Base-by-base conservation (phyloP, 2,329 filamentous ascomycete genomes). In the Macrophomina tecta region DNA sequence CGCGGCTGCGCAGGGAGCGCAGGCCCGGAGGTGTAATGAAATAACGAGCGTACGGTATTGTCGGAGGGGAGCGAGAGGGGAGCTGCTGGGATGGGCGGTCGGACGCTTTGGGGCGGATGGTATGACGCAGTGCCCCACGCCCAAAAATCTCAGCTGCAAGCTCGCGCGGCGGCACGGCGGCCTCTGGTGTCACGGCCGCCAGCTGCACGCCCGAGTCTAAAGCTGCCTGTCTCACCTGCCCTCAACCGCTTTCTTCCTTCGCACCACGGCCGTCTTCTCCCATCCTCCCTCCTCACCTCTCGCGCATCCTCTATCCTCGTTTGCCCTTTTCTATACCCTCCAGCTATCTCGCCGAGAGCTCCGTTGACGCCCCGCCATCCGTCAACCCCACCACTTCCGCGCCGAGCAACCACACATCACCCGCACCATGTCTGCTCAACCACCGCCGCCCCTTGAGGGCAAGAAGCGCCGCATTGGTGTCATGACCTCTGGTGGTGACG, bases 401-500 rank as follows among this genome's bases (percentile, higher is more conserved):
- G 32, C 55, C 40, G 55, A 60, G 5, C 28, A 60, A 34, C 18
- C 56, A 46, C 30, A 4, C 40, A 28, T 28, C 55, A 23, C 55
- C 23, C 40, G 23, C 58, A 5, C 40, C 51, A 66, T 66, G 64
- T 72, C 76, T 64, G 73, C 75, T 48, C 66, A 75, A 38, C 62
- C 65, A 12, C 77, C 77, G 12, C 69, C 75, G 62, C 75, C 76
- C 65, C 78, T 79, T 71, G 75, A 75, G 69, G 76, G 80, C 71
- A 84, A 83, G 77, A 86, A 85, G 77, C 86, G 88, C 75, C 83
- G 86, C 70, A 94, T 97, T 77, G 94, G 90, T 71, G 89, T 97
- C 79, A 93, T 97, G 90, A 97, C 94, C 75, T 96, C 92, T 72
- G 94, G 94, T 76, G 94, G 94, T 75, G 94, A 97, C 85, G 92